Conservation (phyloP, 75 land plant genomes). For the Pinus taeda region DNA sequence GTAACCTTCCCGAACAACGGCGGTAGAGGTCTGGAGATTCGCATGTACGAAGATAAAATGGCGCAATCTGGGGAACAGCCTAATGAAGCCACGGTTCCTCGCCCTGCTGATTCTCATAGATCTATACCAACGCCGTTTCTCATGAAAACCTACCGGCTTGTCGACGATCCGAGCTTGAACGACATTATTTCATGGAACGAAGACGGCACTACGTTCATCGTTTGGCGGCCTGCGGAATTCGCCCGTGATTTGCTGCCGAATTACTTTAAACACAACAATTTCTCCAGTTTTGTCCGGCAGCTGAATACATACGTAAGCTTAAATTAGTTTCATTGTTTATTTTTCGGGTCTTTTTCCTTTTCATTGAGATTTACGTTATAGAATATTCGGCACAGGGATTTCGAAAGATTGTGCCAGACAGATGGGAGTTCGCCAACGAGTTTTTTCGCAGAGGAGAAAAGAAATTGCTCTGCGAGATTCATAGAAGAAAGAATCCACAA, state of each 20-base stretch:
- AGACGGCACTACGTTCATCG: constrained; percentile 41
- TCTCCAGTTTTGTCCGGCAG: constrained; percentile 57
- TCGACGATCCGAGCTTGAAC: constrained; percentile 31
- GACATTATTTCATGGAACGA: constrained; percentile 44
- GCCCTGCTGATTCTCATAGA: constrained; percentile 12
- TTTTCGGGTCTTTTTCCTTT: neutral
- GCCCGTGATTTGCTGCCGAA: constrained; percentile 43
- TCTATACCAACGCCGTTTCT: constrained; percentile 40
- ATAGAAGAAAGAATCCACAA: constrained; percentile 24
- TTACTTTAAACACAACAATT: constrained; percentile 52
- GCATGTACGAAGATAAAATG: neutral
- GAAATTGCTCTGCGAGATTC: constrained; percentile 36
- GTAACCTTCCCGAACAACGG: neutral
- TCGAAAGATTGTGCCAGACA: constrained; percentile 42
- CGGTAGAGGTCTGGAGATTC: neutral
- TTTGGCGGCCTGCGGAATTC: constrained; percentile 53
- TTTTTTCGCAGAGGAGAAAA: constrained; percentile 38
- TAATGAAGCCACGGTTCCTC: neutral
- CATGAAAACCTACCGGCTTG: constrained; percentile 46
- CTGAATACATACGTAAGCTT: constrained; percentile 50
- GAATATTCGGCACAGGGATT: constrained; percentile 25
- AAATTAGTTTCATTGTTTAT: neutral
- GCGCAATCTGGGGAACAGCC: neutral
- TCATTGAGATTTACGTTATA: neutral
- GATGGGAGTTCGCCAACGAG: constrained; percentile 56